phyloP scores from a whole-genome alignment of 169 alveolate species.

The Plasmodium cynomolgi region DNA sequence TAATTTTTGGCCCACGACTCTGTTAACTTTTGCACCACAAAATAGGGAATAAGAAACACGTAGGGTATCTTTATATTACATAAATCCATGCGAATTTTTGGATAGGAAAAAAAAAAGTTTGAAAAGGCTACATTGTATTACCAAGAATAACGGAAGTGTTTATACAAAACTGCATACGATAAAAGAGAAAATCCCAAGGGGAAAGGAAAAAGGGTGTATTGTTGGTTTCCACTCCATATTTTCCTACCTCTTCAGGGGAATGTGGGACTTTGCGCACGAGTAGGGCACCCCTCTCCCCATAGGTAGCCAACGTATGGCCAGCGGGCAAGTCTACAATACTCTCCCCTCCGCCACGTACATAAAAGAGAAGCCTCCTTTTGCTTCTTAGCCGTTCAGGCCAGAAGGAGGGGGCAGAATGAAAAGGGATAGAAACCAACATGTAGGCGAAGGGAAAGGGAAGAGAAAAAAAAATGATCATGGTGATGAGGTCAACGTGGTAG shows the following conservation, averaged over 20 bases:
- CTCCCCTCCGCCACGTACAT: background rate
- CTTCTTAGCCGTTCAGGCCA: background rate
- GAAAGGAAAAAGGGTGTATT: background rate
- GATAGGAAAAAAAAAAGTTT: background rate
- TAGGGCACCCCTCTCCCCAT: background rate
- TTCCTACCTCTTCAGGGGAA: background rate
- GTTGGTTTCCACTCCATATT: background rate
- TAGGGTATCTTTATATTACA: background rate
- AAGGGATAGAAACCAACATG: background rate
- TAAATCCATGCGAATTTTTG: background rate
- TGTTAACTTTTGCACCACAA: background rate
- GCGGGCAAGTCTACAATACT: background rate
- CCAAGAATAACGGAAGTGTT: background rate
- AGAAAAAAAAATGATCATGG: constrained; percentile 17
- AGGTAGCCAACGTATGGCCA: background rate
- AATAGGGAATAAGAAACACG: background rate
- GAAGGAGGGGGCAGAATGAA: background rate
- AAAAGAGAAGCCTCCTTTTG: background rate
- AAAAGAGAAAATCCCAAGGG: background rate
- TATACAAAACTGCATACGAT: background rate
- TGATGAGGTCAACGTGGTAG: background rate
- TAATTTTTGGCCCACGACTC: background rate
- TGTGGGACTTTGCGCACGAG: background rate
- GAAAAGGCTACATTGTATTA: background rate
- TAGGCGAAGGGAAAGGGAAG: constrained; percentile 13